Evolutionary conservation across 352 stramenopile species (phyloP).

Genomic region (Globisporangium ultimum): DNA sequence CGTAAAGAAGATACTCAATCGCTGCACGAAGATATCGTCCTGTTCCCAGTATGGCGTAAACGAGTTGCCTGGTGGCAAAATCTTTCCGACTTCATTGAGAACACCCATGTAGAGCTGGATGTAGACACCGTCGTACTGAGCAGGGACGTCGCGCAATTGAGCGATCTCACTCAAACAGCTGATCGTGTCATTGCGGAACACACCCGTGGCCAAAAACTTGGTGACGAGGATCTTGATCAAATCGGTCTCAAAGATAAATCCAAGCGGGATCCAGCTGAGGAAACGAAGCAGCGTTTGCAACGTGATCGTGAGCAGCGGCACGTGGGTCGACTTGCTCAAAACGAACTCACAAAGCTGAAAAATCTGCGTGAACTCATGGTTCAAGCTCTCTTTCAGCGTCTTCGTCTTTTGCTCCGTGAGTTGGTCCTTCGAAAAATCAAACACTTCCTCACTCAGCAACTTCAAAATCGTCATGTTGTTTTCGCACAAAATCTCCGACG

Average conservation of each 20-base stretch:
- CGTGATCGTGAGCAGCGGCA: conserved; percentile 94
- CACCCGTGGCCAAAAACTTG: conserved; percentile 93
- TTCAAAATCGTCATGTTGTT: conserved; percentile 99
- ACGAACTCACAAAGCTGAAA: conserved; percentile 99
- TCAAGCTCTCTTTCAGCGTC: conserved; percentile 96
- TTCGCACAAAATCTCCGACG: conserved; percentile 97
- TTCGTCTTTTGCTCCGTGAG: conserved; percentile 98
- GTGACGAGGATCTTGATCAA: conserved; percentile 95
- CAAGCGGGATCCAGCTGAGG: conserved; percentile 97
- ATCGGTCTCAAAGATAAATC: conserved; percentile 98
- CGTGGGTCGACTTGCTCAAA: conserved; percentile 91
- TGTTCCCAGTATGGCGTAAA: conserved; percentile 93
- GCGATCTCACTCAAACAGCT: conserved; percentile 98
- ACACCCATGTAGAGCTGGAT: conserved; percentile 94
- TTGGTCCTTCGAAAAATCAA: conserved; percentile 98
- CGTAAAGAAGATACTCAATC: conserved; percentile 96
- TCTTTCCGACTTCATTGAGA: conserved; percentile 89
- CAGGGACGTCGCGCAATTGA: conserved; percentile 88
- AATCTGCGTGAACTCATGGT: conserved; percentile 98
- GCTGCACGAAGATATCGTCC: conserved; percentile 96
- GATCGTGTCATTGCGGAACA: conserved; percentile 97
- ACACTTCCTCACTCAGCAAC: conserved; percentile 98
- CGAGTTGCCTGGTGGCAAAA: conserved; percentile 89
- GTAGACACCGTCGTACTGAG: conserved; percentile 94
- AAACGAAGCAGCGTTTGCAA: conserved; percentile 97